Evolutionary conservation across 768 basidiomycete species (phyloP), one percentile per base, ranked within the genome.

Genomic region (Suillus alpinus): DNA sequence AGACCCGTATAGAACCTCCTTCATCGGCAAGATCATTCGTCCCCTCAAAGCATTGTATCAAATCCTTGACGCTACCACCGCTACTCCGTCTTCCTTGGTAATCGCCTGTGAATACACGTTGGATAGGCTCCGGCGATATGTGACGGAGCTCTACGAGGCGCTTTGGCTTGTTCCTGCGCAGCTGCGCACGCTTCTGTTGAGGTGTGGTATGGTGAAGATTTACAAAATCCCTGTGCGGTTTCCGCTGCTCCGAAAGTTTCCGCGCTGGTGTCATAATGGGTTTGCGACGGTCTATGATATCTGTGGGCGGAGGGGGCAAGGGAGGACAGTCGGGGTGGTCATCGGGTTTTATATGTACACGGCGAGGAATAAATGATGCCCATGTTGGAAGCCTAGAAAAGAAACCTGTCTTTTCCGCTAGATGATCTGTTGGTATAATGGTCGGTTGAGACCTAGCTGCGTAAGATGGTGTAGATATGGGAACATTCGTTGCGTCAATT

Each of bases 51-150:
- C 77, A 81, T 69, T 73, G 79, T 56, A 91, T 83, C 58, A 92
- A 70, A 56, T 92, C 89, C 72, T 82, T 89, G 60, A 92, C 91
- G 66, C 88, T 91, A 56, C 81, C 79, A 14, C 82, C 83, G 66
- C 90, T 89, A 61, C 83, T 85, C 67, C 86, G 77, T 60, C 89
- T 75, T n/a, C 76, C 76, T 50, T 76, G 71, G 26, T 70, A 63
- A 1, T 66, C 62, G n/a, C 60, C 63, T 23, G 67, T 56, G 44
- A 65, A 62, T 18, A 66, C 63, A 18, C 67, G 67, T 3, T 73
- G 70, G 16, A 78, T 74, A 7, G 78, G 71, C 14, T 80, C 78
- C 55, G 83, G 81, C 26, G 73, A 75, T 23, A 60, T 59, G 43
- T 69, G 73, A 26, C 77, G 72, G 40, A 90, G 75, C 53, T 88